These are phyloP conservation scores for Camillea tinctor DNA, from an alignment of 2,329 filamentous ascomycete genomes.

Conservation along the genomic window DNA sequence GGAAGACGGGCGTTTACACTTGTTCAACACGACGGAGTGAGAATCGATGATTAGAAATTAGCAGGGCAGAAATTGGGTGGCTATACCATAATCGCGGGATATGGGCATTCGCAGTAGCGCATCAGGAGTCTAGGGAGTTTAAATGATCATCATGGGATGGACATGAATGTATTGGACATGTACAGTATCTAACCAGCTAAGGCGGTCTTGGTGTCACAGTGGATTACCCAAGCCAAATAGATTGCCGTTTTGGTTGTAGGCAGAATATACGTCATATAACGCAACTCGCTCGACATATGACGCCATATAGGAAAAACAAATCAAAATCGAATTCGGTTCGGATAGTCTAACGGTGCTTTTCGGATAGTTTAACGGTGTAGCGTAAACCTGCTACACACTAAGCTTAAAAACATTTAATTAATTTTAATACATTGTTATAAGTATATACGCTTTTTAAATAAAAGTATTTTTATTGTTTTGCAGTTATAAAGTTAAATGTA, in stretches of 20 bases:
- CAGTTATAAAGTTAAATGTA: no score
- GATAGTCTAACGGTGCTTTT: no score
- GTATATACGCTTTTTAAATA: no score
- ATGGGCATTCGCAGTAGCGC: not conserved
- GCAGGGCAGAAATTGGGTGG: no score
- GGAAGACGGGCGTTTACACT: not conserved
- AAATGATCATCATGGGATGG: not conserved
- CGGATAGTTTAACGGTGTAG: no score
- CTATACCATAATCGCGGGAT: not conserved
- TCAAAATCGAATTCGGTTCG: not conserved
- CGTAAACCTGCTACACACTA: no score
- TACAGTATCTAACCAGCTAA: not conserved
- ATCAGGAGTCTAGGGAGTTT: not conserved
- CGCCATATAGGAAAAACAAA: not conserved
- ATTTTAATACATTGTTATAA: no score
- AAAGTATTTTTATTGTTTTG: no score
- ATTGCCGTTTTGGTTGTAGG: not conserved
- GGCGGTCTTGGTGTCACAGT: not conserved
- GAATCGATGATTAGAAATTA: not conserved
- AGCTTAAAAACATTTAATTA: no score
- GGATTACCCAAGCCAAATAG: not conserved
- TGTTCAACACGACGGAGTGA: not conserved
- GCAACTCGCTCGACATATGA: conserved; percentile 6
- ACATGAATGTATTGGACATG: not conserved
- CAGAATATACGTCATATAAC: not conserved